These are phyloP conservation scores for Diaporthe australafricana DNA, from an alignment of 2,329 filamentous ascomycete species.

Conservation along the genomic window DNA sequence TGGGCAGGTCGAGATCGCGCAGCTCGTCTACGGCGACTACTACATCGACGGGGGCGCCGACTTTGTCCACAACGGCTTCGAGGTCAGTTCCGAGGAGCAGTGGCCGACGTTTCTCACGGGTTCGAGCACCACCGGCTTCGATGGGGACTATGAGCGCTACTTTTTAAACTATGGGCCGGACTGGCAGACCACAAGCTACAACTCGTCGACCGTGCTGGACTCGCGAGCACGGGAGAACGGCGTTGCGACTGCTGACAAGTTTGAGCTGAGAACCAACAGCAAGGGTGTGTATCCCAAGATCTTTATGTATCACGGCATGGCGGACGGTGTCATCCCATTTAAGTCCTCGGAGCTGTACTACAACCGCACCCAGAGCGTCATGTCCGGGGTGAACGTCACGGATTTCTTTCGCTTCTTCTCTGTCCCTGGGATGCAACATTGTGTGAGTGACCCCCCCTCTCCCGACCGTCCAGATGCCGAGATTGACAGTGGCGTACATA, in stretches of 20 bases:
- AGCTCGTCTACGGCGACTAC: conserved; percentile 41
- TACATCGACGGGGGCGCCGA: conserved; percentile 43
- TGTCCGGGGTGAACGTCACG: conserved; percentile 39
- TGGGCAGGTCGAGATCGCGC: conserved; percentile 45
- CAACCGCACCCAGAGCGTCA: conserved; percentile 43
- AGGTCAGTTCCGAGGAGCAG: conserved; percentile 57
- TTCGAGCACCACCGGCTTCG: conserved; percentile 47
- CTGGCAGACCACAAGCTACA: conserved; percentile 50
- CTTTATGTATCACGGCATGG: conserved; percentile 58
- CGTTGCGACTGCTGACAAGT: conserved; percentile 45
- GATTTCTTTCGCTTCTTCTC: conserved; percentile 62
- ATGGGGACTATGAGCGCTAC: conserved; percentile 50
- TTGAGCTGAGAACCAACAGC: conserved; percentile 52
- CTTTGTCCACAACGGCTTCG: conserved; percentile 56
- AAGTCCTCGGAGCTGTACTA: conserved; percentile 51
- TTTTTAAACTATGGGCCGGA: conserved; percentile 53
- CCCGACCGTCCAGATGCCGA: not conserved
- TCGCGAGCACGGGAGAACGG: conserved; percentile 42
- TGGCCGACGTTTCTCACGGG: conserved; percentile 42
- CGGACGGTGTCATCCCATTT: conserved; percentile 54
- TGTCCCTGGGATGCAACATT: conserved; percentile 62
- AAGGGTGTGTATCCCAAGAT: conserved; percentile 55
- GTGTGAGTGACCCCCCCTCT: conserved; percentile 31
- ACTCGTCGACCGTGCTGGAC: conserved; percentile 33
- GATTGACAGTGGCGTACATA: not conserved